Percentiles rank a stretch among this genome's conserved stretches.
These are phyloP conservation scores for Balakata baccata DNA, from an alignment of 345 rosid genomes.

Conservation along the genomic window DNA sequence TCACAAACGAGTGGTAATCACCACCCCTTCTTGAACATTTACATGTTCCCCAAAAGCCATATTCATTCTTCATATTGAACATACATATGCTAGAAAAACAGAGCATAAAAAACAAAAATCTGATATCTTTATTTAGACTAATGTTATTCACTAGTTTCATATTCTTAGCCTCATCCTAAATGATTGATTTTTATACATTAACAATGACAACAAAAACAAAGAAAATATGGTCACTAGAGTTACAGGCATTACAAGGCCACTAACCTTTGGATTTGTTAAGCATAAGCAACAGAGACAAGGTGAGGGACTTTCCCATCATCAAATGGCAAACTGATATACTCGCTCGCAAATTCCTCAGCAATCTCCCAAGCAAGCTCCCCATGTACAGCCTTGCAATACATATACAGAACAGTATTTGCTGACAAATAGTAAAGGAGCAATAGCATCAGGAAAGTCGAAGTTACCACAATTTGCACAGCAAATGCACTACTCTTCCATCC, in stretches of 20 bases:
- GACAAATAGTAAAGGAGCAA: constrained; percentile 45
- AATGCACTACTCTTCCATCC: constrained; percentile 44
- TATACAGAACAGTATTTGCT: constrained; percentile 52
- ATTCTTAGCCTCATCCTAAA: not conserved
- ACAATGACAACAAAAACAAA: not conserved
- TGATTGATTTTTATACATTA: constrained; percentile 1
- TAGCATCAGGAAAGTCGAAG: constrained; percentile 34
- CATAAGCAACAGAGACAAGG: constrained; percentile 41
- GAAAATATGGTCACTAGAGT: too few species aligned
- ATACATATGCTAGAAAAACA: not conserved
- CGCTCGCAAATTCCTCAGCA: constrained; percentile 62
- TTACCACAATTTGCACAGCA: constrained; percentile 44
- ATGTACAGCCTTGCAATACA: constrained; percentile 60
- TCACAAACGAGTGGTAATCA: not conserved
- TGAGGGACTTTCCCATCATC: constrained; percentile 68
- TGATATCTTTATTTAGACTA: not conserved
- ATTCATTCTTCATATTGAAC: not conserved
- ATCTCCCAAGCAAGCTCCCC: constrained; percentile 75
- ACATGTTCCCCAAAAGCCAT: not conserved
- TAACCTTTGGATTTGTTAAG: constrained; percentile 13
- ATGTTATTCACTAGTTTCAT: constrained; percentile 15
- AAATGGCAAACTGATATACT: constrained; percentile 71
- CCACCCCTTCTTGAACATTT: not conserved
- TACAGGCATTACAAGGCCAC: not conserved
- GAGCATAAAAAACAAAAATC: not conserved